Conservation (phyloP, 2,329 filamentous ascomycete genomes). For the Teratosphaeria gauchensis region DNA sequence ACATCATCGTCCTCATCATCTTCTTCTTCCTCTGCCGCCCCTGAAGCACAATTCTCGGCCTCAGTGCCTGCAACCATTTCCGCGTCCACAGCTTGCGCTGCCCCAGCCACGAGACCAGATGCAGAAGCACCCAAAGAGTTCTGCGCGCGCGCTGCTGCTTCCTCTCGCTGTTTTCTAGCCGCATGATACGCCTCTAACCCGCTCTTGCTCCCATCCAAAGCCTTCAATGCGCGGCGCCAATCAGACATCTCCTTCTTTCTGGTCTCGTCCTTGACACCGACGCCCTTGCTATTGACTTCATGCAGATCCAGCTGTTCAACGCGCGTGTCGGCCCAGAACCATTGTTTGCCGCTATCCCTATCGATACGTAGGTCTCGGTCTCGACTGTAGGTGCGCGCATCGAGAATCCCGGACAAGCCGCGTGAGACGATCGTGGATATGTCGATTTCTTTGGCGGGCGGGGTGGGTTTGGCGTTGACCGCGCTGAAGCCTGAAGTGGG, state of each 20-base stretch:
- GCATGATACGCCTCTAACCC: conserved; percentile 16
- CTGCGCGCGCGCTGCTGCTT: neutral
- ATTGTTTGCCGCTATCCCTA: conserved; percentile 29
- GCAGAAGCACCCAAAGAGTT: neutral
- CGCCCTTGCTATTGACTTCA: conserved; percentile 44
- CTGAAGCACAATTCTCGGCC: neutral
- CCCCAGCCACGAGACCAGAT: neutral
- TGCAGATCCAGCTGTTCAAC: conserved; percentile 47
- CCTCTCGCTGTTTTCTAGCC: conserved; percentile 8
- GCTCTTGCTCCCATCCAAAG: conserved; percentile 18
- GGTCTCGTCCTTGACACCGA: conserved; percentile 25
- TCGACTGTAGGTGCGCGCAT: conserved; percentile 39
- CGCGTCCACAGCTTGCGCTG: neutral
- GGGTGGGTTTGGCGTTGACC: conserved; percentile 7
- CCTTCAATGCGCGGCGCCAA: conserved; percentile 19
- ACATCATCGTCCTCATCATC: neutral
- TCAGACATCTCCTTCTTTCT: conserved; percentile 7
- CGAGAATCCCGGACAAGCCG: conserved; percentile 38
- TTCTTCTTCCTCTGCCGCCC: neutral
- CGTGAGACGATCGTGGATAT: conserved; percentile 6
- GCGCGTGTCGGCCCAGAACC: conserved; percentile 50
- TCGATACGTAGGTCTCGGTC: conserved; percentile 41
- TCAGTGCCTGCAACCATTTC: neutral
- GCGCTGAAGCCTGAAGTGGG: conserved; percentile 8
- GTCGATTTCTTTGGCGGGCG: neutral